These are phyloP conservation scores for Nevesoporus exiguus DNA, from an alignment of 768 basidiomycete species.

Conservation along the genomic window DNA sequence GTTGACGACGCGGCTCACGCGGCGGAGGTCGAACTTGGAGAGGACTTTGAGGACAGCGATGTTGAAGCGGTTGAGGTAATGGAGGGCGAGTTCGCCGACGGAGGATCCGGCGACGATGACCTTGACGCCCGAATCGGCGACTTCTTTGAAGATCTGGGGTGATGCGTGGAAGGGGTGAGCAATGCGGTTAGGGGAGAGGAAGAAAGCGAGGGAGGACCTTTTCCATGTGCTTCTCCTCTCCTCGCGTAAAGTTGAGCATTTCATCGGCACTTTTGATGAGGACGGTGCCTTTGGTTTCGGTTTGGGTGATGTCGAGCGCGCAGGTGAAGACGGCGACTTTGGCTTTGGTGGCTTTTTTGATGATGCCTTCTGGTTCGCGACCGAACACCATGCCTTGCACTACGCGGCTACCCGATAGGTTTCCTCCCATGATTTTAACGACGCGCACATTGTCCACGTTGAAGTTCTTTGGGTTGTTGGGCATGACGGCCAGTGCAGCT, in stretches of 20 bases:
- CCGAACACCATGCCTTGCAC: conserved; percentile 99
- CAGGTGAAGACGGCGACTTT: conserved; percentile 97
- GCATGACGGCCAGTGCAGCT: conserved; percentile 91
- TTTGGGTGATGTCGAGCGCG: conserved; percentile 90
- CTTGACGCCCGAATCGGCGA: conserved; percentile 92
- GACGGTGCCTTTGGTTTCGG: conserved; percentile 98
- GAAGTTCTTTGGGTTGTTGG: conserved; percentile 82
- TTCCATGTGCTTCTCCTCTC: conserved; percentile 96
- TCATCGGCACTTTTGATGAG: conserved; percentile 93
- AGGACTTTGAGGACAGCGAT: conserved; percentile 96
- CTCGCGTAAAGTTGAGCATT: conserved; percentile 94
- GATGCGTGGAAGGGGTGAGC: too few relatives aligned
- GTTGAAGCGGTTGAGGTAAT: conserved; percentile 91
- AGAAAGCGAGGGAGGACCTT: conserved; percentile 43
- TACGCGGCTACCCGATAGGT: conserved; percentile 77
- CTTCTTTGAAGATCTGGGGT: conserved; percentile 90
- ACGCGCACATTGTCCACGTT: conserved; percentile 98
- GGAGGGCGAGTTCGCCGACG: conserved; percentile 92
- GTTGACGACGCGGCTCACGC: conserved; percentile 91
- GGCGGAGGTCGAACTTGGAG: conserved; percentile 95
- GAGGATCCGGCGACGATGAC: conserved; percentile 91
- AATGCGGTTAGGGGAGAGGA: not conserved
- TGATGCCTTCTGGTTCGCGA: conserved; percentile 85
- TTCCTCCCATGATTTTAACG: conserved; percentile 98
- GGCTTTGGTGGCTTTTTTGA: conserved; percentile 80